Evolutionary conservation across 805 yeast species (phyloP).

Genomic region (Yarrowia sp.): DNA sequence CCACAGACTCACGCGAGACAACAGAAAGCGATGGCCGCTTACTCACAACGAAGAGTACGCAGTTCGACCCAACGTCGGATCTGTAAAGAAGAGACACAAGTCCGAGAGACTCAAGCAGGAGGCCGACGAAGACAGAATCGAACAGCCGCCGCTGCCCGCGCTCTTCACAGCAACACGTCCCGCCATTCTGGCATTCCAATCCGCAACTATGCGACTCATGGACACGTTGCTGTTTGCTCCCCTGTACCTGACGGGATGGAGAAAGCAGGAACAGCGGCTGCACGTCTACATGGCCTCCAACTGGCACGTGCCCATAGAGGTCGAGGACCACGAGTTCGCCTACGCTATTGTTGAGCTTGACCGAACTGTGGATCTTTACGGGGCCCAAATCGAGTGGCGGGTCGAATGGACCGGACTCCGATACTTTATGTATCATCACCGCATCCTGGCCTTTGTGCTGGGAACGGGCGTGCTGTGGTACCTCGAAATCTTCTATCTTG

Average conservation of each 20-base stretch:
- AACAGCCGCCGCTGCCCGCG: neutral
- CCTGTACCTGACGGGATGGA: slow-evolving; percentile 35
- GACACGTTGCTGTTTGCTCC: slow-evolving; percentile 37
- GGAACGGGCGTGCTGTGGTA: slow-evolving; percentile 36
- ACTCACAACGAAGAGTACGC: slow-evolving; percentile 29
- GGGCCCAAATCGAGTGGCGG: slow-evolving; percentile 33
- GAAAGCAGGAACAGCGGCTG: slow-evolving; percentile 34
- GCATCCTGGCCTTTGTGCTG: slow-evolving; percentile 32
- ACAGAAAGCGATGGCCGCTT: slow-evolving; percentile 28
- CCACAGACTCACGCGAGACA: slow-evolving; percentile 22
- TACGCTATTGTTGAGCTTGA: slow-evolving; percentile 34
- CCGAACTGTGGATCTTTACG: slow-evolving; percentile 33
- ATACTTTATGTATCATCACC: slow-evolving; percentile 36
- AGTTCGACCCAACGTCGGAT: slow-evolving; percentile 19
- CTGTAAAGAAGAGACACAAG: neutral
- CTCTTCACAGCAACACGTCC: slow-evolving; percentile 32
- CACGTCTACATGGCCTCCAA: slow-evolving; percentile 32
- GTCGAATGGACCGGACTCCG: slow-evolving; percentile 39
- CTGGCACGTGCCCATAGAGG: slow-evolving; percentile 27
- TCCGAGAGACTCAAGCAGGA: too few species aligned
- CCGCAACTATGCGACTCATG: slow-evolving; percentile 34
- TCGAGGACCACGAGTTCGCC: slow-evolving; percentile 15
- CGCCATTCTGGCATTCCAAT: slow-evolving; percentile 38
- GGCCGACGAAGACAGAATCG: neutral
- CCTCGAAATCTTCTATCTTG: slow-evolving; percentile 30